Percentiles rank a stretch among this genome's conserved stretches.
Conservation (phyloP, 179 eudicot species). For the Silene noctiflora region DNA sequence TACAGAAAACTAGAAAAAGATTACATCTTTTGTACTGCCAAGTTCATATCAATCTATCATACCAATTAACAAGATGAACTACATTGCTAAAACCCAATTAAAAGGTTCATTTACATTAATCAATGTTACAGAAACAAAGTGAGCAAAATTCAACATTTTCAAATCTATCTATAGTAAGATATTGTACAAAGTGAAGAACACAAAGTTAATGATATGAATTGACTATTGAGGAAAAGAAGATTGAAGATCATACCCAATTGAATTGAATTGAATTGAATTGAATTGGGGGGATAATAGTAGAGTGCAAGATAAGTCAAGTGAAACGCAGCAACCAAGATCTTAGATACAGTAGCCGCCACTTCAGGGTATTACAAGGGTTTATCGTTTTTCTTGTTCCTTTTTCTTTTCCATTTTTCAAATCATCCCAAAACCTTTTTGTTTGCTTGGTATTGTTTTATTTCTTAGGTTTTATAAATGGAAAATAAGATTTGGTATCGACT, state of each 20-base stretch:
- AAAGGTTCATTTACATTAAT: background rate
- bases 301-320: too few relatives aligned
- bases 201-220: too few relatives aligned
- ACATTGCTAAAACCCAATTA: slow-evolving; percentile 4
- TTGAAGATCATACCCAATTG: background rate
- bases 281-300: too few relatives aligned
- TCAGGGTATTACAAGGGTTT: slow-evolving; percentile 14
- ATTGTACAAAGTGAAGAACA: too few relatives aligned
- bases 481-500: too few relatives aligned
- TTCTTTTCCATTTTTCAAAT: background rate
- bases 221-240: background rate
- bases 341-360: background rate
- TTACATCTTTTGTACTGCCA: background rate
- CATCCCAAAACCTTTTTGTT: too few relatives aligned
- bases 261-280: background rate
- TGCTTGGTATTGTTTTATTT: too few relatives aligned
- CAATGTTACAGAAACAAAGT: background rate
- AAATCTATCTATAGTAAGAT: background rate
- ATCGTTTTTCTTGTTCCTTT: background rate
- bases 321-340: background rate
- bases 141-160: too few relatives aligned
- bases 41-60: background rate
- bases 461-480: too few relatives aligned
- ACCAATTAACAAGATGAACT: background rate
- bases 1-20: background rate